Evolutionary conservation across 2,329 filamentous ascomycete genomes (phyloP).

Genomic region (Cercospora sesami): DNA sequence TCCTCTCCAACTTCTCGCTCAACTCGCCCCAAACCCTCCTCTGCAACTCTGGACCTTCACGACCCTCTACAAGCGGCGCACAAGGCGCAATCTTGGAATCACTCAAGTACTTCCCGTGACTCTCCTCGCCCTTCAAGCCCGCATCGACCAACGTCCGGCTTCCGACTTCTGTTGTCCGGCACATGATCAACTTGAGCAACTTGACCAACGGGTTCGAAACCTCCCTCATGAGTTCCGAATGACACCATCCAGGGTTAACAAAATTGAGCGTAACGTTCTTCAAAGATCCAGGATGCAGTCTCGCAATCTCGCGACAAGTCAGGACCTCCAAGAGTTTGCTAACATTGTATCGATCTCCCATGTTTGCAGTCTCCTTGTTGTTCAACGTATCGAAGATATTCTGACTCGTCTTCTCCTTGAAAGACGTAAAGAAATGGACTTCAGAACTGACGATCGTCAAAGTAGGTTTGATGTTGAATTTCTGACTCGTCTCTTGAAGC

Average conservation of each 20-base stretch:
- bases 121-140: conserved; percentile 39
- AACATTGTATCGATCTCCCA: conserved; percentile 47
- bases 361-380: conserved; percentile 39
- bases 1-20: conserved; percentile 41
- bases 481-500: conserved; percentile 46
- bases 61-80: conserved; percentile 40
- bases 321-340: conserved; percentile 55
- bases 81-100: conserved; percentile 35
- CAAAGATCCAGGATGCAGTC: conserved; percentile 26
- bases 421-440: conserved; percentile 42
- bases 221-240: conserved; percentile 47
- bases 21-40: conserved; percentile 45
- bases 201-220: conserved; percentile 16
- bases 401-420: conserved; percentile 39
- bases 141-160: conserved; percentile 45
- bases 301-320: conserved; percentile 40
- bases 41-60: conserved; percentile 42
- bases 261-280: conserved; percentile 52
- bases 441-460: conserved; percentile 47
- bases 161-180: conserved; percentile 45
- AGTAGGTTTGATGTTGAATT: conserved; percentile 39
- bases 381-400: conserved; percentile 45
- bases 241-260: conserved; percentile 56
- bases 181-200: conserved; percentile 28
- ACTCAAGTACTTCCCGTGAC: conserved; percentile 46